These are phyloP conservation scores for Exobasidium rhododendri DNA, from an alignment of 1,284 basidiomycete genomes.

Conservation along the genomic window DNA sequence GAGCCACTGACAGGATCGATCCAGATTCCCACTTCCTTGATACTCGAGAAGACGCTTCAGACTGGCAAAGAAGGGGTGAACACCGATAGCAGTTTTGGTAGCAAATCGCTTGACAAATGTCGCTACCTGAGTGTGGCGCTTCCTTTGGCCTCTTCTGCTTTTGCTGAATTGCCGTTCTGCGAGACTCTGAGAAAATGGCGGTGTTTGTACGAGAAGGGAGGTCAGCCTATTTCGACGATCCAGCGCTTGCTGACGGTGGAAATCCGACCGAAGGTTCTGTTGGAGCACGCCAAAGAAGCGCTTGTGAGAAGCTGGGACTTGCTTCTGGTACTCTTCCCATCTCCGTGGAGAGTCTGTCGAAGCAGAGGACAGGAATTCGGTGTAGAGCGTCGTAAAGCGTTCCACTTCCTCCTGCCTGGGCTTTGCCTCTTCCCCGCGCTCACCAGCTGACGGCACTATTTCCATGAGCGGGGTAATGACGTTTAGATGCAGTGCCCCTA, in stretches of 20 bases:
- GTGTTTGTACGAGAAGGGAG: background rate
- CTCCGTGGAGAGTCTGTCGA: background rate
- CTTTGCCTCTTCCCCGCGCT: background rate
- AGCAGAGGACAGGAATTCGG: background rate
- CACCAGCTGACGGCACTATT: background rate
- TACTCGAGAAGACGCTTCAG: background rate
- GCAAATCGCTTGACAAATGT: background rate
- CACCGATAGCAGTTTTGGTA: background rate
- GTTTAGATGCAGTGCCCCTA: too few species aligned
- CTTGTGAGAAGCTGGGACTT: background rate
- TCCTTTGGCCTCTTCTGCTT: background rate
- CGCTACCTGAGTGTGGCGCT: background rate
- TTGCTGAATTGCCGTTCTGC: background rate
- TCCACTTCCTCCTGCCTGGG: background rate
- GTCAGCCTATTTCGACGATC: background rate
- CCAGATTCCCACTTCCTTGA: background rate
- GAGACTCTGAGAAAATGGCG: background rate
- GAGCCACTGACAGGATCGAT: background rate
- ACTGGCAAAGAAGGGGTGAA: conserved; percentile 1
- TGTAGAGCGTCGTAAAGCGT: background rate
- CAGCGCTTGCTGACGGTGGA: background rate
- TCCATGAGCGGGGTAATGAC: background rate
- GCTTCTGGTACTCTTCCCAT: background rate
- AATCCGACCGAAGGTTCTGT: background rate
- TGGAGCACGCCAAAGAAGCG: background rate